A percentile compares a stretch with the other conserved stretches of the same genome.
Evolutionary conservation across 2,329 filamentous ascomycete species (phyloP).

Genomic region (Cytospora piceicola): DNA sequence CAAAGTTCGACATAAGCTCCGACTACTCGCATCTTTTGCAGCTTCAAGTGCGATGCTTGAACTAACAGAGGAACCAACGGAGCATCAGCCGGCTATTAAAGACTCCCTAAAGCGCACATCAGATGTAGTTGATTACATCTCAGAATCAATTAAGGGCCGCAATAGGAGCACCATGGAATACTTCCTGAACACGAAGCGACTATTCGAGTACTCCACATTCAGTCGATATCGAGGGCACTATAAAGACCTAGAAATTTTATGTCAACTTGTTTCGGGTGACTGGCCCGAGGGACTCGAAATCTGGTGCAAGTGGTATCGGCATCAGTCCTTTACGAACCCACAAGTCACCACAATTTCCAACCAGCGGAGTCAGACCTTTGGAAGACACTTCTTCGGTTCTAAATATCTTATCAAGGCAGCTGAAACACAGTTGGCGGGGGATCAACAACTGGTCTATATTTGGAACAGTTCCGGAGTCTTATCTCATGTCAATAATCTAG

Average conservation of each 20-base stretch:
- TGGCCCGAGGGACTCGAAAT: not conserved
- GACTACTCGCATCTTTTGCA: not conserved
- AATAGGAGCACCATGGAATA: not conserved
- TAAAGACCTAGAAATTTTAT: not conserved
- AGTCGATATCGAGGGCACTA: not conserved
- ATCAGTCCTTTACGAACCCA: not conserved
- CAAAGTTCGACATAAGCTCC: not conserved
- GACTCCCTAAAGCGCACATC: too few species aligned
- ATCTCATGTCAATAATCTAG: not conserved
- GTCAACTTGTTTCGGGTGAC: not conserved
- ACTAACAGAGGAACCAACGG: not conserved
- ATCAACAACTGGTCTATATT: not conserved
- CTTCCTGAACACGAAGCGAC: not conserved
- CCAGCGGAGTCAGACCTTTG: too few species aligned
- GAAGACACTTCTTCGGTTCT: not conserved
- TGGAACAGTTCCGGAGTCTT: not conserved
- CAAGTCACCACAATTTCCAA: too few species aligned
- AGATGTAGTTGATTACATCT: not conserved
- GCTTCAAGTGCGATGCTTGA: not conserved
- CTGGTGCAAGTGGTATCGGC: not conserved
- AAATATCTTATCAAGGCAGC: not conserved
- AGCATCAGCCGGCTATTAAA: not conserved
- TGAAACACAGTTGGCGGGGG: not conserved
- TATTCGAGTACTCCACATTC: not conserved
- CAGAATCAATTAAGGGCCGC: not conserved